Base-by-base conservation (phyloP, 371 early-diverging fungal species). In the Rhizopus microsporus region DNA sequence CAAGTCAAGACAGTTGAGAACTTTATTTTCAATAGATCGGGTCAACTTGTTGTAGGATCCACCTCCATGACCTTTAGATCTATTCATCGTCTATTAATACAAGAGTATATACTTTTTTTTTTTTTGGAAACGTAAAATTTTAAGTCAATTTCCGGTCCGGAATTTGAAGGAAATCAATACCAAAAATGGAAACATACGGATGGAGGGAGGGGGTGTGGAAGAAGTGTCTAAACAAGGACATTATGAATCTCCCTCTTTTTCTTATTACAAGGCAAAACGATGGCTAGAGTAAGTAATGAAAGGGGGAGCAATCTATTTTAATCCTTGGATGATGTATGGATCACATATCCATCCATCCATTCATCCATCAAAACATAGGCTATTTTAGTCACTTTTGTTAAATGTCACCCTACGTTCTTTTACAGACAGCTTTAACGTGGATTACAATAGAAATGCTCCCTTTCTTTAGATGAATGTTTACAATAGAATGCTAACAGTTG, bases 261-360 rank as follows among this genome's bases (percentile, higher is more conserved):
- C 68, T 56, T 15, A 46, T 46, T 29, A 46, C 46, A 46, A 46
- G 46, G 46, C 30, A 46, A 31, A 54, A 54, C 59, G 56, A 67
- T 67, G 68, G 68, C 68, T 67, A 67, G 68, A 67, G 68, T 67
- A 67, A 62, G 68, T 67, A 30, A 49, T 42, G 7, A 40, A 29
- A 46, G 29, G 29, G 12, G 29, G 38, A 13, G 17, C 7, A 46
- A 23, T 12, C 23, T 47, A 31, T 17, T 17, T 3, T 30, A 23
- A 23, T 23, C 23, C 23, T 23, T 23, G 23, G 23, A 23, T 23
- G 23, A 23, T 23, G 23, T 23, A 23, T 23, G 23, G 23, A 23
- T 23, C 23, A 23, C 23, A 23, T 23, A 55, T 56, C 43, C 42
- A 57, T 62, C 62, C 52, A 54, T 57, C 23, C 23, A 23, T 23